A percentile compares a stretch with the other conserved stretches of the same genome.
These are phyloP conservation scores for Vicia faba DNA, from an alignment of 306 rosid species.

Conservation along the genomic window DNA sequence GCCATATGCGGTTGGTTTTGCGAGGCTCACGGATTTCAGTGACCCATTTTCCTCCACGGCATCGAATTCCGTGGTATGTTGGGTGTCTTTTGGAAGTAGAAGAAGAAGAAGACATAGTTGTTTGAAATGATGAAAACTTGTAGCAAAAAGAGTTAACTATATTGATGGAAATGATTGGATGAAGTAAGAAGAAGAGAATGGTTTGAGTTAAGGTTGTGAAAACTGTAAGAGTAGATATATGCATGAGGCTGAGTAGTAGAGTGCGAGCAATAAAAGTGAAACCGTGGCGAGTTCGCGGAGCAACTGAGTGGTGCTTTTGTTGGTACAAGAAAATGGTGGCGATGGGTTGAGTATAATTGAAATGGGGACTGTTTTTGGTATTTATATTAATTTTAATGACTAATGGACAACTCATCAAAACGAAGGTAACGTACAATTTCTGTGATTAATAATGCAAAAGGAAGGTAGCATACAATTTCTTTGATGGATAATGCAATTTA, in stretches of 20 bases:
- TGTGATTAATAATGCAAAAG: no score
- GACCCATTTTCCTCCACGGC: slow-evolving; percentile 85
- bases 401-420: slow-evolving; percentile 6
- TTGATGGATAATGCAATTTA: background rate
- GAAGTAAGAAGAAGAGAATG: background rate
- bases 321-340: slow-evolving; percentile 6
- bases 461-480: background rate
- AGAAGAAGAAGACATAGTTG: slow-evolving; percentile 51
- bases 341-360: background rate
- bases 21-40: slow-evolving; percentile 94
- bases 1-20: slow-evolving; percentile 81
- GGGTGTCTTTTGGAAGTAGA: slow-evolving; percentile 59
- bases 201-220: background rate
- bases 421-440: background rate
- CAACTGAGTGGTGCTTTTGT: slow-evolving; percentile 23
- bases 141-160: background rate
- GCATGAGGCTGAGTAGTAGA: background rate
- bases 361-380: background rate
- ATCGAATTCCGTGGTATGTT: slow-evolving; percentile 65
- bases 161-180: no score
- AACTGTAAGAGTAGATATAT: background rate
- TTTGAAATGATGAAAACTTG: background rate
- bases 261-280: slow-evolving; percentile 34
- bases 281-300: slow-evolving; percentile 69
- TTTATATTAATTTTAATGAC: background rate